Evolutionary conservation across 1,139 yeast species (phyloP), one percentile per base, ranked within the genome.

Genomic region (Taphrina wiesneri): DNA sequence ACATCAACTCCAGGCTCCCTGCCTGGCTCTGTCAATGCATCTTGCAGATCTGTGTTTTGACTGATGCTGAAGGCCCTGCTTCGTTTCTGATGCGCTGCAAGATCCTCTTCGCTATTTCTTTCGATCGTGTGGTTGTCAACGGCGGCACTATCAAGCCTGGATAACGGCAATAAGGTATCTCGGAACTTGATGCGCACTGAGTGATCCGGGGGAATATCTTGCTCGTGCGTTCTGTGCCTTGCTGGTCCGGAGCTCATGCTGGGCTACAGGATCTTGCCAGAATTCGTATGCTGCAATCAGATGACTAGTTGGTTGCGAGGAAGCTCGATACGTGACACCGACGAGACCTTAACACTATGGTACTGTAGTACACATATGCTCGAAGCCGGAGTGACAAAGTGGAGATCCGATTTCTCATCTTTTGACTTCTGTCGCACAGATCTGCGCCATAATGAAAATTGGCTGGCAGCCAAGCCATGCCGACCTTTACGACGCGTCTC

Each of bases 1-100:
- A 52, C 56, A 25, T 52, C 56, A 17, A 52, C 56, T 17, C 56
- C 56, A 9, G 56, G 56, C 26, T 52, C 56, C 13, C 56, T 17
- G 2, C 56, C 56, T 1, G 56, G 56, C 28, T 52, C 56, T 4
- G 45, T 32, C 17, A 52, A 34, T 5, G 43, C 45, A 15, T 52
- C 56, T 28, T 52, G 41, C 28, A 52, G 19, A 11, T 52, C 56
- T 6, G 45, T 36, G 21, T 52, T 52, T 26, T 52, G 56, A 52
- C 56, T 52, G 43, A 52, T 52, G 26, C 45, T 32, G 56, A 13
- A 52, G 6, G 56, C 30, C 17, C 56, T 2, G 17, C 11, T 52
- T 13, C 56, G 43, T 17, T 23, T 21, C 26, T 23, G 28, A 6
- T 39, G 43, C 2, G 17, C 19, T 6, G 30, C 45, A 7, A 1